Percentiles rank a stretch among this genome's conserved stretches.
Conservation (phyloP, 306 rosid genomes). For the Sicyos edulis region DNA sequence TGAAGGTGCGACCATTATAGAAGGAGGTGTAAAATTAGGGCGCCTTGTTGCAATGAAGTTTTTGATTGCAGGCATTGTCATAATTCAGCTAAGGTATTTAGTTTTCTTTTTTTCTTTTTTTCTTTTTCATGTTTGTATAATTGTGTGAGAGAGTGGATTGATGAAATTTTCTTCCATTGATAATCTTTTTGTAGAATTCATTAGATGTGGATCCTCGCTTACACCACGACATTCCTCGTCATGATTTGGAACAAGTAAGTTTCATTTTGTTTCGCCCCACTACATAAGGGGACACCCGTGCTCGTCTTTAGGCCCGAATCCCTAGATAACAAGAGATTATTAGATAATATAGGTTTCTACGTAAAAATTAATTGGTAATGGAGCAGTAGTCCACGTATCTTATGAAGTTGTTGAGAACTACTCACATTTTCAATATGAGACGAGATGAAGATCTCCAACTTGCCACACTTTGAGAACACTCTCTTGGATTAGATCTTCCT, state of each 20-base stretch:
- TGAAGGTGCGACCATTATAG: slow-evolving; percentile 40
- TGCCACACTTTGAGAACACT: too few relatives aligned
- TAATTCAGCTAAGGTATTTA: slow-evolving; percentile 38
- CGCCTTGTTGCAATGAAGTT: slow-evolving; percentile 48
- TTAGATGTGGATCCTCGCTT: slow-evolving; percentile 42
- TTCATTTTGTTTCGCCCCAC: background rate
- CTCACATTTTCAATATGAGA: too few relatives aligned
- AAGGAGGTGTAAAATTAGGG: slow-evolving; percentile 45
- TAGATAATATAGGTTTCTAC: too few relatives aligned
- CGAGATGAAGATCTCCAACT: too few relatives aligned
- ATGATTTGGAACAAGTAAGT: slow-evolving; percentile 49
- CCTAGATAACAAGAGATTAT: too few relatives aligned
- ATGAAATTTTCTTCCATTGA: background rate
- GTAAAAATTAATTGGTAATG: too few relatives aligned
- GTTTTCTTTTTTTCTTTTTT: background rate
- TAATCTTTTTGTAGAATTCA: slow-evolving; percentile 40
- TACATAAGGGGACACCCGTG: too few relatives aligned
- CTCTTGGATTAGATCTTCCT: too few relatives aligned
- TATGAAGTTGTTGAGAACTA: too few relatives aligned
- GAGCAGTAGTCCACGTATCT: too few relatives aligned
- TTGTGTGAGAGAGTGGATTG: background rate
- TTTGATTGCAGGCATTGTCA: slow-evolving; percentile 50
- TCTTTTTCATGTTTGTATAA: background rate
- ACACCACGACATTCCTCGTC: slow-evolving; percentile 75
- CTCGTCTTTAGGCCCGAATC: too few relatives aligned